Base-by-base conservation (phyloP, 257 asterid species). In the Capsicum rhomboideum region DNA sequence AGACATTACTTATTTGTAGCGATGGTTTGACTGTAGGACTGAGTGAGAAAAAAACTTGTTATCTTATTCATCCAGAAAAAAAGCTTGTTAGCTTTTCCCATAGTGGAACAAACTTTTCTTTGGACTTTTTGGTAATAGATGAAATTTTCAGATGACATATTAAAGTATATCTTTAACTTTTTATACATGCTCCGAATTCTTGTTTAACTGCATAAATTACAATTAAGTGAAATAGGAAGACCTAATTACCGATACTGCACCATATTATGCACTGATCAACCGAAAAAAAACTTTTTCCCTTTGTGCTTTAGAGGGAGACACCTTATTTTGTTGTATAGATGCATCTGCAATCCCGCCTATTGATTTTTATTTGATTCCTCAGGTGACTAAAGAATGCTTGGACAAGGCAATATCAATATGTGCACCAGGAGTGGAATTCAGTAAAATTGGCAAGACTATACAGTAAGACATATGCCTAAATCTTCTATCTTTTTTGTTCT, bases 371-470 rank as follows among this genome's bases (percentile, higher is more conserved):
- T 64, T 49, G 49, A 18, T 61, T 54, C 85, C 8, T 83, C 71
- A 97, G 98, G 97, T 95, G 49, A 93, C 99, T 52, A 91, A 93
- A 90, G 98, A 95, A 86, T 93, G 94, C 88, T 91, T 97, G 23
- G 92, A 93, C 83, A 90, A 88, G 86, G 98, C 99, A 81, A 93
- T 97, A 85, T 89, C 99, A 50, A 88, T 95, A 78, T 97, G 99
- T 88, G 97, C 93, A 52, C 97, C 99, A 10, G 98, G 98, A 78
- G 93, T 93, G 64, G 97, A 95, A 87, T 92, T 86, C 81, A 97
- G 91, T 52, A 88, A 86, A 82, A 97, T 97, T 87, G 99, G 99
- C 91, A 92, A 88, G 88, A 90, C 88, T 83, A 95, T 97, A 90
- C 94, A 97, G 99, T 97, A 91, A 91, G 98, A 61, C 88, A 80